Evolutionary conservation across 805 yeast species (phyloP), one percentile per base, ranked within the genome.

Genomic region (Kazachstania africana): DNA sequence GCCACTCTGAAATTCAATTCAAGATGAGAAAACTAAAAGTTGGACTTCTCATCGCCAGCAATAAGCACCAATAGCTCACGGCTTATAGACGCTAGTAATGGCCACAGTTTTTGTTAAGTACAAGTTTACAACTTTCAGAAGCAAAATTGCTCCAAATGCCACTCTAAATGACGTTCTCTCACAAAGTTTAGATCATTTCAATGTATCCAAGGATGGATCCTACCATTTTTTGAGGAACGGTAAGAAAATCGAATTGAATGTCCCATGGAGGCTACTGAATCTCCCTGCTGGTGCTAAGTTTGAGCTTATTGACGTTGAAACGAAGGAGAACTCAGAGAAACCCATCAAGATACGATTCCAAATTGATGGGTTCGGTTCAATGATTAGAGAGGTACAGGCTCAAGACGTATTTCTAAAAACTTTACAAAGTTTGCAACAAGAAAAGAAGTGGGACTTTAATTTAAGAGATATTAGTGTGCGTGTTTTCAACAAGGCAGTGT

Each of bases 281-380:
- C 38, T 69, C 13, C 66, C 72, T 2, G 48, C 57, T 5, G 73
- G 73, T 9, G 62, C 59, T 12, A 68, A 63, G 27, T 34, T 69
- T 22, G 47, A 48, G 6, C 29, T 32, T 10, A 12, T 29, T 12
- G 18, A 20, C 4, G 27, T 8, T n/a, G n/a, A 27, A 1, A 8
- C 13, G 4, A 19, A 27, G 4, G 17, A 5, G 12, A 14, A 16
- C 5, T 10, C 24, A 12, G 28, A 27, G 8, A 31, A 39, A 3
- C 36, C 35, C 9, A 38, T 58, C 12, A 59, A 49, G 16, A 35
- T 62, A 21, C 53, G 60, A 35, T 37, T 60, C 25, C 58, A 50
- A 27, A 44, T 47, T 1, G 36, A 44, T 2, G 48, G 50, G 12
- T 29, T 37, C 8, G 45, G 43, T 12, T 29, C 48, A 0, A 39